phyloP scores from a whole-genome alignment of 1,284 basidiomycete genomes.

The Marasmius tenuissimus region DNA sequence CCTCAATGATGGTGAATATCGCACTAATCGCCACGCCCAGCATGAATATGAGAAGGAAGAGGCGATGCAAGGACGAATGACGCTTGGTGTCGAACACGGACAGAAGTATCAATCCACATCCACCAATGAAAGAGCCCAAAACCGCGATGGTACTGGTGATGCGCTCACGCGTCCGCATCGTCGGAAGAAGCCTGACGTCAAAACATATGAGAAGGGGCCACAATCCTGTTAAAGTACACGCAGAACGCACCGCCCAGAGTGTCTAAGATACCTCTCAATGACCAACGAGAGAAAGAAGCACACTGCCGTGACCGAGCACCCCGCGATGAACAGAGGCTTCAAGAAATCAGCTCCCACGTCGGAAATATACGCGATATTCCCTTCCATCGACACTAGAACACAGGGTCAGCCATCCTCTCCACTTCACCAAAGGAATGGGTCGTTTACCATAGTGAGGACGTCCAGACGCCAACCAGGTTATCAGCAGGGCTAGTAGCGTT shows the following conservation, averaged over 20 bases:
- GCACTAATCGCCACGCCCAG: slow-evolving; percentile 64
- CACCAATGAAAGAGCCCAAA: slow-evolving; percentile 59
- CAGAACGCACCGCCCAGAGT: slow-evolving; percentile 50
- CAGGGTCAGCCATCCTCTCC: neutral
- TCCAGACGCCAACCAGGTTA: slow-evolving; percentile 59
- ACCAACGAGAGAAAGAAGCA: slow-evolving; percentile 60
- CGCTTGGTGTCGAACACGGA: slow-evolving; percentile 68
- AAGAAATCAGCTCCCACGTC: slow-evolving; percentile 69
- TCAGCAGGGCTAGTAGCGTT: slow-evolving; percentile 64
- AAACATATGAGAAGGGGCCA: neutral
- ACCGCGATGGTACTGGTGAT: slow-evolving; percentile 57
- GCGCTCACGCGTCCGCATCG: slow-evolving; percentile 56
- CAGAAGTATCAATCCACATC: slow-evolving; percentile 54
- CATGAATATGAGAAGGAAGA: slow-evolving; percentile 66
- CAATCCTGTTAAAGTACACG: slow-evolving; percentile 1
- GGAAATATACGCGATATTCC: slow-evolving; percentile 68
- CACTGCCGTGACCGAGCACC: slow-evolving; percentile 58
- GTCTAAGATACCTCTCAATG: slow-evolving; percentile 62
- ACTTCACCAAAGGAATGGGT: neutral
- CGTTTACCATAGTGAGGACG: slow-evolving; percentile 42
- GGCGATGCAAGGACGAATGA: slow-evolving; percentile 47
- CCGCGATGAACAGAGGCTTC: slow-evolving; percentile 71
- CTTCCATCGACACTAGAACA: slow-evolving; percentile 37
- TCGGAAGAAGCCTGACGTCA: slow-evolving; percentile 49
- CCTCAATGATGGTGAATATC: slow-evolving; percentile 72